Evolutionary conservation across 2,329 filamentous ascomycete species (phyloP), one percentile per base, ranked within the genome.

Genomic region (Apiospora hydei): DNA sequence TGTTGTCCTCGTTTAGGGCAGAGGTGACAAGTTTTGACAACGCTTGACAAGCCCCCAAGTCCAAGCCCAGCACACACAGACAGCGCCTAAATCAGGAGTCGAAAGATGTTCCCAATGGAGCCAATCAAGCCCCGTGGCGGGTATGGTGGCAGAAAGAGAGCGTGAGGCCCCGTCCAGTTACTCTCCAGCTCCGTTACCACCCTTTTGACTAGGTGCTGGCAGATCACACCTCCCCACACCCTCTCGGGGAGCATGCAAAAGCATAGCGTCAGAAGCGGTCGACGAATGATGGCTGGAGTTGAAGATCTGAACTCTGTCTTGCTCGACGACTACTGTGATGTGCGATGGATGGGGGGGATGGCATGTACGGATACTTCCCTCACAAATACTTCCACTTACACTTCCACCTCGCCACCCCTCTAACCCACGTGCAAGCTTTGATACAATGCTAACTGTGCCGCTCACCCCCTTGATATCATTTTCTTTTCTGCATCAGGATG

Each of bases 1-100:
- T 30, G 26, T 2, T n/a, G 21, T 38, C 7, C 34, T 38, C 26
- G 34, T 38, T 38, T 64, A 64, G 57, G 57, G 57, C 34, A 7
- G 18, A 41, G 5, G 53, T 61, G 53, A 61, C 53, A 64, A 41
- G 30, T 34, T 49, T n/a, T 49, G 46, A 49, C 46, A n/a, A 49
- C 46, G 46, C 46, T 49, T n/a, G 51, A 53, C 49, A 53, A 57
- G 51, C 26, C 24, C 46, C n/a, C 53, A 21, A 61, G 53, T 34
- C 53, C 53, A 61, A 61, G 30, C 53, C 53, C 53, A 64, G 57
- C 57, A 64, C 18, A 64, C 57, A 64, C 57, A n/a, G 18, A 64
- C 57, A 64, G 57, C 57, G 57, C 57, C 57, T 64, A 64, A 64
- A 64, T 5, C 57, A 38, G 57, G 30, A 64, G 34, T 41, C 57